Percentiles rank a stretch among this genome's conserved stretches.
phyloP scores from a whole-genome alignment of 2,329 filamentous ascomycete species.

The Drechslera avenae region DNA sequence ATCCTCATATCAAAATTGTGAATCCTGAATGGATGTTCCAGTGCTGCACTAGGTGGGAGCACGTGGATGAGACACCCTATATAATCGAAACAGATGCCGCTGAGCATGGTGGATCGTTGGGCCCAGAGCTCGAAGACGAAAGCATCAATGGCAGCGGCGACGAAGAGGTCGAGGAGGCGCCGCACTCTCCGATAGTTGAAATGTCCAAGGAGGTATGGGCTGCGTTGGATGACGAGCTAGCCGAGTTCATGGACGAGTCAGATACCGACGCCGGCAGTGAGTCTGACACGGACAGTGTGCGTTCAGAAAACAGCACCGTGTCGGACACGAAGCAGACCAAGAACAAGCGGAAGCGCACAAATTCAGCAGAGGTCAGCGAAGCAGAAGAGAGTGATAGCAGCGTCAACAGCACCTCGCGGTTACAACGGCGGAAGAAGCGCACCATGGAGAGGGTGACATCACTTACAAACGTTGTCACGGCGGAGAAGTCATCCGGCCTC shows the following conservation, averaged over 20 bases:
- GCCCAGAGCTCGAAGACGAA: constrained; percentile 52
- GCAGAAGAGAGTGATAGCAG: constrained; percentile 51
- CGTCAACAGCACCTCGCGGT: constrained; percentile 43
- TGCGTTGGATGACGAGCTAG: constrained; percentile 70
- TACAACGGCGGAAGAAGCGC: constrained; percentile 56
- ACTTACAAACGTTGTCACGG: constrained; percentile 50
- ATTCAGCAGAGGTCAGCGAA: constrained; percentile 43
- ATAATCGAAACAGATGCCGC: constrained; percentile 76
- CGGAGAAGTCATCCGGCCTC: constrained; percentile 49
- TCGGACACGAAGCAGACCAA: constrained; percentile 31
- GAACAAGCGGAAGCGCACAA: constrained; percentile 47
- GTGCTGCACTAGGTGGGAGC: constrained; percentile 82
- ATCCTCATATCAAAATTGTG: constrained; percentile 85
- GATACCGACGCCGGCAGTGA: constrained; percentile 42
- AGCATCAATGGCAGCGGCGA: constrained; percentile 49
- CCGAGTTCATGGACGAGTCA: constrained; percentile 68
- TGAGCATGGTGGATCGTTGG: constrained; percentile 53
- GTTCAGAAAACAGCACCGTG: constrained; percentile 37
- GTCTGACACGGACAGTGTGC: constrained; percentile 43
- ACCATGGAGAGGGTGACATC: constrained; percentile 55
- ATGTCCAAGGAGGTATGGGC: constrained; percentile 49
- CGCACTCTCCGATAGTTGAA: constrained; percentile 30
- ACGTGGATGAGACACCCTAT: constrained; percentile 78
- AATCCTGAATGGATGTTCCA: constrained; percentile 88
- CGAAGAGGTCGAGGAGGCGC: constrained; percentile 41